A percentile compares a stretch with the other conserved stretches of the same genome.
These are phyloP conservation scores for Pleurostoma richardsiae DNA, from an alignment of 2,329 filamentous ascomycete genomes.

Conservation along the genomic window DNA sequence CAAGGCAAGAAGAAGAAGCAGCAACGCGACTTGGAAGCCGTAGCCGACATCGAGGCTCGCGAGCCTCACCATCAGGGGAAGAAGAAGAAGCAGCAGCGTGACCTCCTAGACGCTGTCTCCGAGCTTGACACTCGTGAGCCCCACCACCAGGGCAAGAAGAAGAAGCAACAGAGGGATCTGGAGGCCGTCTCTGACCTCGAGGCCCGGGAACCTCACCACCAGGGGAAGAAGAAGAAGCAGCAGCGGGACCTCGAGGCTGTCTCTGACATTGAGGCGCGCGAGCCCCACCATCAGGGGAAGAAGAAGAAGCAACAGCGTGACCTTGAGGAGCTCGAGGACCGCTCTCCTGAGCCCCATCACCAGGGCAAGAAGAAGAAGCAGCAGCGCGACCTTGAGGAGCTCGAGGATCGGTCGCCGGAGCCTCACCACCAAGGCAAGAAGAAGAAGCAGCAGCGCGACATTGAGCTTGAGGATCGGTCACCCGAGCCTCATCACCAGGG, in stretches of 20 bases:
- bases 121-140: constrained; percentile 12
- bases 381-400: neutral
- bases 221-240: constrained; percentile 12
- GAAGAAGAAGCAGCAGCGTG: neutral
- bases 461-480: neutral
- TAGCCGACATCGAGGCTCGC: constrained; percentile 4
- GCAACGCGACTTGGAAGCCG: neutral
- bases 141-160: constrained; percentile 13
- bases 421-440: constrained; percentile 17
- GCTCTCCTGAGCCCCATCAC: constrained; percentile 14
- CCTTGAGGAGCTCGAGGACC: constrained; percentile 7
- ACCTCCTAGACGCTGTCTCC: constrained; percentile 4
- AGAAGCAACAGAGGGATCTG: constrained; percentile 2
- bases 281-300: neutral
- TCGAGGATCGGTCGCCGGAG: constrained; percentile 9
- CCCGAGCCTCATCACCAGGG: neutral
- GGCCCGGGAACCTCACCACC: constrained; percentile 14
- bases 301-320: neutral
- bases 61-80: neutral
- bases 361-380: constrained; percentile 10
- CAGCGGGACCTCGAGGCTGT: neutral
- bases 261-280: constrained; percentile 3
- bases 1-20: constrained; percentile 13
- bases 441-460: constrained; percentile 2
- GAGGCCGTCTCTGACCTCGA: constrained; percentile 7